Conservation (phyloP, 2,329 filamentous ascomycete species). For the Fusarium camptoceras region DNA sequence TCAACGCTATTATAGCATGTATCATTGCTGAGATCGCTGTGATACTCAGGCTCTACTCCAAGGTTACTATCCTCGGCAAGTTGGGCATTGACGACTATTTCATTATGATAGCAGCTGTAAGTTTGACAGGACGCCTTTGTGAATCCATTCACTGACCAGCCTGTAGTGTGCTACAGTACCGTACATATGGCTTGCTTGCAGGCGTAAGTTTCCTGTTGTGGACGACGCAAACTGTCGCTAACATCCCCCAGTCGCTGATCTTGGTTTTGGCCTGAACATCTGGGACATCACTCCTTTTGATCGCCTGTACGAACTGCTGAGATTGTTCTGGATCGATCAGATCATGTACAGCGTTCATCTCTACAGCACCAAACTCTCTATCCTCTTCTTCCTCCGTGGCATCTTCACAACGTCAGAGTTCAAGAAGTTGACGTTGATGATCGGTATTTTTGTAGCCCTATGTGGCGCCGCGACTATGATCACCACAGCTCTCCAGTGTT, state of each 20-base stretch:
- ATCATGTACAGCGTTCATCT: constrained; percentile 40
- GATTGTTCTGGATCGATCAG: constrained; percentile 39
- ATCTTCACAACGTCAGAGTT: constrained; percentile 30
- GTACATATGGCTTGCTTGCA: constrained; percentile 30
- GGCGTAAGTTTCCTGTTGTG: neutral
- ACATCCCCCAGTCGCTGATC: constrained; percentile 23
- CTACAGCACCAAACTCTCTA: constrained; percentile 38
- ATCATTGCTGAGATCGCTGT: constrained; percentile 27
- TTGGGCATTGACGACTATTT: constrained; percentile 27
- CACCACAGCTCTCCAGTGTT: constrained; percentile 32
- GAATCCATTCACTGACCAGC: neutral
- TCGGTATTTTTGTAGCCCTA: constrained; percentile 22
- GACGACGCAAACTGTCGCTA: neutral
- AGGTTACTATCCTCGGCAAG: constrained; percentile 27
- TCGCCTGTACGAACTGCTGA: constrained; percentile 29
- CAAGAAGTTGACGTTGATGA: constrained; percentile 12
- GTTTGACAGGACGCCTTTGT: neutral
- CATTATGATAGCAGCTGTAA: constrained; percentile 30
- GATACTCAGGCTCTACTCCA: constrained; percentile 27
- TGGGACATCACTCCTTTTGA: constrained; percentile 33
- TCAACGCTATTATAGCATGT: constrained; percentile 28
- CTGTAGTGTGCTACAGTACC: constrained; percentile 31
- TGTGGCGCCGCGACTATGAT: constrained; percentile 28
- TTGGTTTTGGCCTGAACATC: constrained; percentile 34
- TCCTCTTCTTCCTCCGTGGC: constrained; percentile 29